Evolutionary conservation across 1,284 basidiomycete genomes (phyloP), one percentile per base, ranked within the genome.

Genomic region (Naganishia albida): DNA sequence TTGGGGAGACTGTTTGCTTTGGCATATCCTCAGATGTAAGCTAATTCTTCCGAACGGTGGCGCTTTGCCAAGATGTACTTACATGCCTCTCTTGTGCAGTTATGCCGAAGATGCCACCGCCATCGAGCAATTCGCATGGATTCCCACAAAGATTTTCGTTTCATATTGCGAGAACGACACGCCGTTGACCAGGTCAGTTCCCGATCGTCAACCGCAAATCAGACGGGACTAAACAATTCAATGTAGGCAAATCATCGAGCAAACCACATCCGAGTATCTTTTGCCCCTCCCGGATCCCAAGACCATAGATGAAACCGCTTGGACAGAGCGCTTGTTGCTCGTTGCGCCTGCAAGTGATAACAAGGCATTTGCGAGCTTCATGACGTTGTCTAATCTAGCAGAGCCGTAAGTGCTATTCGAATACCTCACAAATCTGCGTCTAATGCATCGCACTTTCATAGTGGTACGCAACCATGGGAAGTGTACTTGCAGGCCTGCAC

Each of bases 21-120:
- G 30, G 93, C 93, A 0, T 93, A 87, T 76, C 84, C 89, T 0
- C 92, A 96, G 75, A 94, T 98, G 91, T 92, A 72, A 68, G 88
- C 79, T 2, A n/a, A 23, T 42, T 48, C 23, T 38, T 15, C 16
- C 26, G 16, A 23, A 2, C 8, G 10, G 2, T 6, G 63, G 67
- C 62, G 70, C 26, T 12, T 20, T 39, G 60, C 42, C 18, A 15
- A 15, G 16, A 43, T 53, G 44, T 49, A 20, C 3, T 39, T n/a
- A 56, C 28, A 38, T 44, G 6, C 34, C 2, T 23, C 18, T 39
- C n/a, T 44, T 25, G 16, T 20, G 68, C 34, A 96, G 92, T 70
- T 92, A 95, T 75, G 88, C 85, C 67, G 86, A 87, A 63, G 90
- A 93, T 67, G 79, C 83, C 0, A 81, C 84, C 0, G 91, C 93